Evolutionary conservation across 2,329 filamentous ascomycete species (phyloP).

Genomic region (Ceratocystis papillata): DNA sequence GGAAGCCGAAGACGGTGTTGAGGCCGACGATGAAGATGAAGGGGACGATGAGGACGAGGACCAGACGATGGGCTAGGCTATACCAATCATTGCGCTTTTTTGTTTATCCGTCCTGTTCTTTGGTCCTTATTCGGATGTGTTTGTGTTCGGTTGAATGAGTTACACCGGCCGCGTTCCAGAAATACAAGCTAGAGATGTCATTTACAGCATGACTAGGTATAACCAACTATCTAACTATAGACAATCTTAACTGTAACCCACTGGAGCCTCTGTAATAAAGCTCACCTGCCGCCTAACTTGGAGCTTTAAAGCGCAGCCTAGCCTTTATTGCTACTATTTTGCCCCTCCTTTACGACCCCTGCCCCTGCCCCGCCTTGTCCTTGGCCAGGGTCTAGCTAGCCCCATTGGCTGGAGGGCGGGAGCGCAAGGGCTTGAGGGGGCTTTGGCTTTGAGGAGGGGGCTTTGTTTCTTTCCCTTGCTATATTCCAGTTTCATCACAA

Average conservation of each 20-base stretch:
- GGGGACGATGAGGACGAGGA: conserved; percentile 19
- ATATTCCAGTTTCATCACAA: neutral
- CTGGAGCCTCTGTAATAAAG: no score
- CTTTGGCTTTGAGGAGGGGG: neutral
- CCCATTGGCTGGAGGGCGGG: neutral
- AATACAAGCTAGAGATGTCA: no score
- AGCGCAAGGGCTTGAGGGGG: neutral
- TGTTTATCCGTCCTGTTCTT: no score
- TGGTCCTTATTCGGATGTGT: no score
- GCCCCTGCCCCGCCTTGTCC: neutral
- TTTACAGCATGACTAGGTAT: no score
- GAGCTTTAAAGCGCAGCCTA: neutral
- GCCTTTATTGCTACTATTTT: neutral
- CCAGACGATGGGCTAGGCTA: conserved; percentile 13
- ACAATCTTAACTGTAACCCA: no score
- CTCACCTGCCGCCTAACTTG: no score
- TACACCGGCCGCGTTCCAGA: no score
- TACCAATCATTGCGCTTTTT: neutral
- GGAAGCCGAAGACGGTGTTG: conserved; percentile 24
- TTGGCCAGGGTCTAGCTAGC: neutral
- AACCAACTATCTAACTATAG: no score
- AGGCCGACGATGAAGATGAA: conserved; percentile 20
- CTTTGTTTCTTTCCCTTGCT: neutral
- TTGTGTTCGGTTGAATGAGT: no score
- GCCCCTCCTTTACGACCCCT: neutral